These are phyloP conservation scores for Entelexis sorbosivorans DNA, from an alignment of 1,139 yeast genomes.

Conservation along the genomic window DNA sequence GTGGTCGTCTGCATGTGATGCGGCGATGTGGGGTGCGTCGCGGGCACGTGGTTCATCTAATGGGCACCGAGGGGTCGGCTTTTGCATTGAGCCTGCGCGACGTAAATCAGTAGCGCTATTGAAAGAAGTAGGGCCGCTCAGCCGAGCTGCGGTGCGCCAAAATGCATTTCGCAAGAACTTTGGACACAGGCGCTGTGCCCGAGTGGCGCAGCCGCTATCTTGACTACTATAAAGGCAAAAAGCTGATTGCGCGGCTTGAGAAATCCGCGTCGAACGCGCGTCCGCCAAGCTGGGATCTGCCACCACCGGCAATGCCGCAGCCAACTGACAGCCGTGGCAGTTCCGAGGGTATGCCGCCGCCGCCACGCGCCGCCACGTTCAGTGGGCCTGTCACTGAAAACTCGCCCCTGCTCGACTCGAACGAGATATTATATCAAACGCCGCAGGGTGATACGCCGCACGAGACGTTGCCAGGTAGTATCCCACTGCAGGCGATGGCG, in stretches of 20 bases:
- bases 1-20: background rate
- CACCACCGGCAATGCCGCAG: constrained; percentile 12
- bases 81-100: no score
- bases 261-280: background rate
- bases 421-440: constrained; percentile 4
- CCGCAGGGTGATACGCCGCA: constrained; percentile 4
- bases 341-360: background rate
- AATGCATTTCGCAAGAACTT: constrained; percentile 20
- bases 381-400: constrained; percentile 12
- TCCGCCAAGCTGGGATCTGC: constrained; percentile 8
- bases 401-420: constrained; percentile 18
- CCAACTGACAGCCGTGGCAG: background rate
- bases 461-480: background rate
- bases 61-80: background rate
- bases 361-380: background rate
- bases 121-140: background rate
- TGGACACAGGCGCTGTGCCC: constrained; percentile 40
- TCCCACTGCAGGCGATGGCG: constrained; percentile 1
- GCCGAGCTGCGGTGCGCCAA: background rate
- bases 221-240: constrained; percentile 59
- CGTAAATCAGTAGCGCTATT: no score
- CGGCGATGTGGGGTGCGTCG: background rate
- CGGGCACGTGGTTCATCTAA: background rate
- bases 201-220: constrained; percentile 81
- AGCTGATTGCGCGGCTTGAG: constrained; percentile 36